Conservation (phyloP, 352 stramenopile genomes). For the Phytophthora multivora region DNA sequence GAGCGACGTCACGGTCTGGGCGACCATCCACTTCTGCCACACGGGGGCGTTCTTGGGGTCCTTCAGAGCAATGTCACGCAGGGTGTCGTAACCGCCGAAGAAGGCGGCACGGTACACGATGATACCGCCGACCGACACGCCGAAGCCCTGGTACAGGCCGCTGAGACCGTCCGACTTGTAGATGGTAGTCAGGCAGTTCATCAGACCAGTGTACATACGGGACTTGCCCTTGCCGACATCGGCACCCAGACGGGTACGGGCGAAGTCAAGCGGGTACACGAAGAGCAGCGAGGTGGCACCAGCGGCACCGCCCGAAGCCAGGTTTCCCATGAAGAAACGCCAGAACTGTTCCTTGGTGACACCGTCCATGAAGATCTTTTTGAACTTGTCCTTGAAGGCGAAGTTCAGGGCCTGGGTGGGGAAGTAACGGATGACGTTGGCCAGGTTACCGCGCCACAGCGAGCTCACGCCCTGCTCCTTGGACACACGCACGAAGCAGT, state of each 20-base stretch:
- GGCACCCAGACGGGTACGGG: conserved; percentile 97
- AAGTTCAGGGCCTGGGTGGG: conserved; percentile 94
- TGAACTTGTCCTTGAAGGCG: conserved; percentile 95
- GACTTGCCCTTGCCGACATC: conserved; percentile 98
- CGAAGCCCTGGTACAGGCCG: conserved; percentile 99
- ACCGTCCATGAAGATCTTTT: conserved; percentile 87
- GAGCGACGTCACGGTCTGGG: conserved; percentile 90
- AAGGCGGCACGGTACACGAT: conserved; percentile 99
- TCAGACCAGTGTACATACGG: conserved; percentile 97
- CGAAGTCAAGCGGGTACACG: conserved; percentile 98
- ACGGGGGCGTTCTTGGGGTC: conserved; percentile 88
- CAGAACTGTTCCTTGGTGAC: conserved; percentile 97
- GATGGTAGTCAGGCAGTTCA: conserved; percentile 97
- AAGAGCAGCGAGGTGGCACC: conserved; percentile 96
- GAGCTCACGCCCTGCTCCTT: conserved; percentile 89
- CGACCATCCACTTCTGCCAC: conserved; percentile 92
- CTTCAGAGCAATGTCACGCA: conserved; percentile 88
- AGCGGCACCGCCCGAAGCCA: conserved; percentile 97
- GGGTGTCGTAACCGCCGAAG: conserved; percentile 98
- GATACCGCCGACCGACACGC: conserved; percentile 98
- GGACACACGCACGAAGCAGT: conserved; percentile 91
- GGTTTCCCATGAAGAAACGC: conserved; percentile 98
- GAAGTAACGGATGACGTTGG: conserved; percentile 94
- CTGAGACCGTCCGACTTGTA: conserved; percentile 90
- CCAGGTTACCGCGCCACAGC: conserved; percentile 92